Percentiles rank a stretch among this genome's conserved stretches.
phyloP scores from a whole-genome alignment of 2,329 filamentous ascomycete genomes.

The Corniculantispora saksenae region DNA sequence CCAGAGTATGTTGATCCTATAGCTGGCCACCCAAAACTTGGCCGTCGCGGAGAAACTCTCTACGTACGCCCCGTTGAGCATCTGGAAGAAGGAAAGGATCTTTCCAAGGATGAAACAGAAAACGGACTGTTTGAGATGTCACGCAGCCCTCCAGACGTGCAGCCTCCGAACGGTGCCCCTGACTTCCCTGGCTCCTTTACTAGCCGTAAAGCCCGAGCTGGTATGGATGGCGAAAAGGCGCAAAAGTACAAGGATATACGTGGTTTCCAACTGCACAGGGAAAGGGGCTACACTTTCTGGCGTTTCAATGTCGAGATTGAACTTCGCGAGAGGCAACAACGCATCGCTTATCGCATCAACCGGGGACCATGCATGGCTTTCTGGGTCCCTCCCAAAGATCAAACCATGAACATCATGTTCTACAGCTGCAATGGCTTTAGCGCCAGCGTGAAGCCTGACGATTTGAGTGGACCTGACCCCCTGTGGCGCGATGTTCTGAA shows the following conservation, averaged over 20 bases:
- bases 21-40: constrained; percentile 82
- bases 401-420: constrained; percentile 99
- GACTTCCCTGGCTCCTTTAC: constrained; percentile 57
- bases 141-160: constrained; percentile 52
- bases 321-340: constrained; percentile 72
- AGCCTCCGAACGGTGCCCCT: constrained; percentile 40
- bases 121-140: constrained; percentile 78
- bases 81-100: constrained; percentile 73
- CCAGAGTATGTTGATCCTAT: constrained; percentile 88
- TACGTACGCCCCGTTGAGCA: constrained; percentile 90
- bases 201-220: constrained; percentile 52
- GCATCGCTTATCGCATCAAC: constrained; percentile 95
- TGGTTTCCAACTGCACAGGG: constrained; percentile 79
- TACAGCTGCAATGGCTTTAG: constrained; percentile 98
- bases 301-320: constrained; percentile 94
- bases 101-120: constrained; percentile 78
- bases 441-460: constrained; percentile 71
- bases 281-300: constrained; percentile 93
- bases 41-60: constrained; percentile 79
- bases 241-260: constrained; percentile 82
- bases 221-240: constrained; percentile 75
- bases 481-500: constrained; percentile 97
- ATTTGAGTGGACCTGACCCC: constrained; percentile 89
- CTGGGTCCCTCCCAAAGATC: constrained; percentile 83
- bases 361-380: constrained; percentile 84